A percentile compares a stretch with the other conserved stretches of the same genome.
Conservation (phyloP, 441 rosid genomes). For the Isatis lusitanica region DNA sequence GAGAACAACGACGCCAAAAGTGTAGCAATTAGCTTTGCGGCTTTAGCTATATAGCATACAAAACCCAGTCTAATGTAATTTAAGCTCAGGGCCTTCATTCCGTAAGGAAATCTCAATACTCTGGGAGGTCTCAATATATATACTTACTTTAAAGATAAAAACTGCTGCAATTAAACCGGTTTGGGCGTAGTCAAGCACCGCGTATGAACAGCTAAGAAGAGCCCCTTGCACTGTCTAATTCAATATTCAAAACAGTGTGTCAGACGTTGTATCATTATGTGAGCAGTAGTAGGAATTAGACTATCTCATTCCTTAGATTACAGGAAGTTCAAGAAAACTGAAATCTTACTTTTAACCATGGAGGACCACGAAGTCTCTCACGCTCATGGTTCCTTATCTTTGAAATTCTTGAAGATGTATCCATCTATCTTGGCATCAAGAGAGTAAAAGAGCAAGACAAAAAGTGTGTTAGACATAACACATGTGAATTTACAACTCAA, state of each 20-base stretch:
- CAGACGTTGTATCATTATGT: slow-evolving; percentile 12
- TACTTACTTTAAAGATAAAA: slow-evolving; percentile 87
- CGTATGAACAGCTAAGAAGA: slow-evolving; percentile 72
- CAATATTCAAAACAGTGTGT: slow-evolving; percentile 20
- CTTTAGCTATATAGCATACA: background rate
- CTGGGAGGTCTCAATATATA: background rate
- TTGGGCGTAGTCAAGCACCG: slow-evolving; percentile 92
- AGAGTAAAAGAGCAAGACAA: slow-evolving; percentile 9
- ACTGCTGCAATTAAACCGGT: slow-evolving; percentile 97
- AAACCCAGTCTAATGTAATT: background rate
- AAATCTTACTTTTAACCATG: slow-evolving; percentile 83
- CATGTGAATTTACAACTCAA: background rate
- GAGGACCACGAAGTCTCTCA: slow-evolving; percentile 93
- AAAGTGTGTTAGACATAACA: slow-evolving; percentile 15
- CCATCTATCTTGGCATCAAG: slow-evolving; percentile 85
- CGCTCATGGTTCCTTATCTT: slow-evolving; percentile 91
- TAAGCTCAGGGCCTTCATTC: background rate
- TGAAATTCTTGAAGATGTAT: slow-evolving; percentile 91
- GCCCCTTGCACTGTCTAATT: slow-evolving; percentile 84
- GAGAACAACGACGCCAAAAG: background rate
- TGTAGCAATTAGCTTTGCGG: background rate
- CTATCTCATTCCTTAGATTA: background rate
- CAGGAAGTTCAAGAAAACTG: background rate
- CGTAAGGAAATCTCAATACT: background rate
- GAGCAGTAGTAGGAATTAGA: slow-evolving; percentile 4